Conservation (phyloP, 768 basidiomycete genomes). For the Kwoniella newhampshirensis region DNA sequence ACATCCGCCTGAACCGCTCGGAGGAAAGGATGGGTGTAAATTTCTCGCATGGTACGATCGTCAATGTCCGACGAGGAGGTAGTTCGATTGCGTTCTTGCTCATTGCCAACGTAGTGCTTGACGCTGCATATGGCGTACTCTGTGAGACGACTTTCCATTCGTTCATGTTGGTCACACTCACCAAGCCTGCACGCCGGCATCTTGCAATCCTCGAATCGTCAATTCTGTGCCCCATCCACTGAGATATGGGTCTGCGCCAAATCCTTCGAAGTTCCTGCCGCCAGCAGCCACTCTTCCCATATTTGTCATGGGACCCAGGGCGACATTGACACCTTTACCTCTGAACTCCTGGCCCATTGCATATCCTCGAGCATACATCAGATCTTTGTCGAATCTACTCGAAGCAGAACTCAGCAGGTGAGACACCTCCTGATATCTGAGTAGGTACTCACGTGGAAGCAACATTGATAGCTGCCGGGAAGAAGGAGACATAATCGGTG, state of each 20-base stretch:
- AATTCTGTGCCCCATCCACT: constrained; percentile 67
- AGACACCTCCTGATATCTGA: neutral
- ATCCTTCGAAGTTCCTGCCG: constrained; percentile 92
- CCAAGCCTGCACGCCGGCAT: constrained; percentile 59
- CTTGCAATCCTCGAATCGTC: constrained; percentile 79
- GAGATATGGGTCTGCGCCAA: constrained; percentile 85
- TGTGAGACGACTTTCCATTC: neutral
- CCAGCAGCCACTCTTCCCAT: constrained; percentile 69
- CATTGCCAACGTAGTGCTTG: constrained; percentile 54
- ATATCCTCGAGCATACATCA: constrained; percentile 73
- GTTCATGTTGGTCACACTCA: constrained; percentile 20
- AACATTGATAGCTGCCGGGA: constrained; percentile 79
- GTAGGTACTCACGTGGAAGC: constrained; percentile 67
- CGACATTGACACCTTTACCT: constrained; percentile 79
- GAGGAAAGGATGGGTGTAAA: constrained; percentile 53
- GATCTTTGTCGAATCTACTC: constrained; percentile 65
- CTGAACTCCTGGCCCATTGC: constrained; percentile 80
- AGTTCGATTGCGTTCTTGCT: constrained; percentile 56
- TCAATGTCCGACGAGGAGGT: constrained; percentile 65
- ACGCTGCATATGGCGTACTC: constrained; percentile 16
- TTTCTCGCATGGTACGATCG: constrained; percentile 65
- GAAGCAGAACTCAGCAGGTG: neutral
- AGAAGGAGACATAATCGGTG: constrained; percentile 70
- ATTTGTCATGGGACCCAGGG: constrained; percentile 76
- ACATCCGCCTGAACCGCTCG: constrained; percentile 67